Base-by-base conservation (phyloP, 1,284 basidiomycete genomes). In the Melampsora americana region DNA sequence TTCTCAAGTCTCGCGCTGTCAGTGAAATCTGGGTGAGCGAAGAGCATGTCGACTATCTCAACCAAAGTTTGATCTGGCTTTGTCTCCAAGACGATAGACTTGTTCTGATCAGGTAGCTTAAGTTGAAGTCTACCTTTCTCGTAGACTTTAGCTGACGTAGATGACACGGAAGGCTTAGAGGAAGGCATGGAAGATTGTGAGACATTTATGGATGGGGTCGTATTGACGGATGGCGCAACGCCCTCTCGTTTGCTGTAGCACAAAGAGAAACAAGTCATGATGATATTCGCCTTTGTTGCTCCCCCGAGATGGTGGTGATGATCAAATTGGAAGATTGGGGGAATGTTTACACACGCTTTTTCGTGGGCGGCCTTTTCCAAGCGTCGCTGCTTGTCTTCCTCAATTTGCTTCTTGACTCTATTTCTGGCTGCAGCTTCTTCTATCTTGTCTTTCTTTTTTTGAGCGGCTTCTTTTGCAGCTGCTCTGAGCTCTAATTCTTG, bases 401-500 rank as follows among this genome's bases (percentile, higher is more conserved):
- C 94, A 79, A 97, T 96, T 83, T 95, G 92, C 0, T 90, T 92
- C 82, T 92, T 92, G 80, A 95, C 86, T 3, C 90, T 90, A 2
- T 91, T 92, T 78, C 86, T 89, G 1, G 92, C 93, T 81, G 89
- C 89, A 35, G 88, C 89, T 69, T 96, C 94, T 69, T 90, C 90
- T 53, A 92, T 80, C 84, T 95, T 95, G 92, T 92, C 92, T 85
- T 86, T 86, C 80, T 89, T 89, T 83, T 89, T 89, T 80, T 89
- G 87, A 79, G 90, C 90, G 0, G 89, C 90, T 77, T 93, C 92
- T 82, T 92, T 91, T 74, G 89, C 81, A 11, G 89, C 86, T 82
- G 95, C 90, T 81, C 94, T 94, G 23, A 87, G 82, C 39, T 59
- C 28, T 39, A 93, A 79, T 23, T 93, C 90, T 81, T 93, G 92